These are phyloP conservation scores for Fragosphaeria purpurea DNA, from an alignment of 2,329 filamentous ascomycete genomes.

Conservation along the genomic window DNA sequence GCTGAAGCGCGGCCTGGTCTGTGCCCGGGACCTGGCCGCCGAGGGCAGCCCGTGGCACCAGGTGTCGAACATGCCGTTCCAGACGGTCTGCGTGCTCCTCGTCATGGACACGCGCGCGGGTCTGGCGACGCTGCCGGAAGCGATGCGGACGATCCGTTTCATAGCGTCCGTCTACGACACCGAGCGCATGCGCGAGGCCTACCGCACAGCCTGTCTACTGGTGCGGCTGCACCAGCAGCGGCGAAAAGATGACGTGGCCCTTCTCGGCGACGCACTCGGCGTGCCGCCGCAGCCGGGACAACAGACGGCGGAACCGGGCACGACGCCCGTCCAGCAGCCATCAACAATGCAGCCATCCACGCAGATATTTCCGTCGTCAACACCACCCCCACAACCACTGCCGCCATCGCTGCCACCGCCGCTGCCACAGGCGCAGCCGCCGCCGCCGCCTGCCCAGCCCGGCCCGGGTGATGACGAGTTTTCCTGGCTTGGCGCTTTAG, in stretches of 20 bases:
- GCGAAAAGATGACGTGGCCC: conserved; percentile 33
- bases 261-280: conserved; percentile 25
- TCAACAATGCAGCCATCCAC: too few relatives aligned
- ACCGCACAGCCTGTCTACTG: conserved; percentile 43
- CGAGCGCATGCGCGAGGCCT: conserved; percentile 39
- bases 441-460: conserved; percentile 4
- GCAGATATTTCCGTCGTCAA: too few relatives aligned
- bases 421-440: too few relatives aligned
- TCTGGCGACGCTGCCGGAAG: conserved; percentile 36
- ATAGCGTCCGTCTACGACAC: conserved; percentile 35
- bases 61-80: conserved; percentile 49
- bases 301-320: too few relatives aligned
- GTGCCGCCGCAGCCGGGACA: too few relatives aligned
- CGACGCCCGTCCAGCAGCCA: too few relatives aligned
- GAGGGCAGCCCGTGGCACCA: conserved; percentile 46
- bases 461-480: conserved; percentile 22
- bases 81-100: conserved; percentile 44
- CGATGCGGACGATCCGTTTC: conserved; percentile 36
- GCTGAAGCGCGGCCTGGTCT: conserved; percentile 32
- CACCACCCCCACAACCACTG: too few relatives aligned
- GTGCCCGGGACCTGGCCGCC: conserved; percentile 35
- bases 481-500: conserved; percentile 32
- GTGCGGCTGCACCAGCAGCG: conserved; percentile 40
- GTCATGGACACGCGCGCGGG: conserved; percentile 43
- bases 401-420: too few relatives aligned